phyloP scores from a whole-genome alignment of 2,329 filamentous ascomycete species.

The Gremmenia infestans region DNA sequence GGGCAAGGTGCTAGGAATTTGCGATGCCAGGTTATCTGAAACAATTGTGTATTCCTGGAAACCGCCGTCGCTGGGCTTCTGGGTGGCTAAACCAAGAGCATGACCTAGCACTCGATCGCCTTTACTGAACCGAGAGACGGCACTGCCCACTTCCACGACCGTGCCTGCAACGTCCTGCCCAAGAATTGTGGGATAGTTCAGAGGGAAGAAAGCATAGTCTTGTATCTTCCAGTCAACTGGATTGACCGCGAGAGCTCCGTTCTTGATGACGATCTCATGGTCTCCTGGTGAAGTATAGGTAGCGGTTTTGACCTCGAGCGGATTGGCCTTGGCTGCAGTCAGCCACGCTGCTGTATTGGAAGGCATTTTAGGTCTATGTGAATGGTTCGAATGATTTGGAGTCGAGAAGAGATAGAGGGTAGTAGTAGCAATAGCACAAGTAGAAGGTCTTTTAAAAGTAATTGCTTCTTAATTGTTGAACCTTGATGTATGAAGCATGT shows the following conservation, averaged over 20 bases:
- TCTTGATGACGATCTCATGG: slow-evolving; percentile 36
- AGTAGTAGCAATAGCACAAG: too few species aligned
- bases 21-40: slow-evolving; percentile 11
- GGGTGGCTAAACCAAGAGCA: slow-evolving; percentile 35
- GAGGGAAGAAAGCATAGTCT: not conserved
- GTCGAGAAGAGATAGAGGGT: not conserved
- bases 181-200: slow-evolving; percentile 34
- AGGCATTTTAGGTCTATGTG: not conserved
- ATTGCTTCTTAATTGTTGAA: too few species aligned
- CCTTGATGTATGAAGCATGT: too few species aligned
- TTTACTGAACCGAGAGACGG: slow-evolving; percentile 2
- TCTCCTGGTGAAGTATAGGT: slow-evolving; percentile 25
- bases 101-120: slow-evolving; percentile 39
- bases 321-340: not conserved
- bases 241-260: slow-evolving; percentile 37
- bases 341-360: not conserved
- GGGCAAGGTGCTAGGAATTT: slow-evolving; percentile 24
- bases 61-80: slow-evolving; percentile 30
- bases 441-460: too few species aligned
- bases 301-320: not conserved
- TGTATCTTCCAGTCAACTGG: slow-evolving; percentile 33
- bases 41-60: slow-evolving; percentile 28
- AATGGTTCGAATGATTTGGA: not conserved
- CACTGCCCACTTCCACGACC: slow-evolving; percentile 6
- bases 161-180: slow-evolving; percentile 11